Evolutionary conservation across 2,329 filamentous ascomycete genomes (phyloP), one percentile per base, ranked within the genome.

Genomic region (Alternaria arbusti): DNA sequence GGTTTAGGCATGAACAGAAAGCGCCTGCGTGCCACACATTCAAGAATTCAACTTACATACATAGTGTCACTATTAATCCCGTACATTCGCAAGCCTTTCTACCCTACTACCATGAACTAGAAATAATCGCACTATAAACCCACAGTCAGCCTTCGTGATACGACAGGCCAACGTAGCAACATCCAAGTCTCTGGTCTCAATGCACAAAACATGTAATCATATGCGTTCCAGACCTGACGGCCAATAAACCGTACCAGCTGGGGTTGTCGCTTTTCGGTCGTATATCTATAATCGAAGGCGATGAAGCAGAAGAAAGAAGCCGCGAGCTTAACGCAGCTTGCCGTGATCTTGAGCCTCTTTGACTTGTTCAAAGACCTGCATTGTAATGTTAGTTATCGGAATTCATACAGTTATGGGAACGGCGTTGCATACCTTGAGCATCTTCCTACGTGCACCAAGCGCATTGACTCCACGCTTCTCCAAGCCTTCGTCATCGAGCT

Each of bases 401-500:
- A 11, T 28, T 5, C 12, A n/a, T 17, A 22, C 57, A 9, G 13
- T 22, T 9, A 5, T 4, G 4, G 4, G 10, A 28, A 58, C 44
- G 26, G n/a, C n/a, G 30, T 25, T 56, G 13, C 81, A 81, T 79
- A 90, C 96, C 88, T 99, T 99, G 65, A 99, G 84, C 93, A 99
- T 96, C 87, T 99, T 99, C 79, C 95, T 91, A 71, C 96, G 87
- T 17, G 96, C 96, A 73, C 96, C 96, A 60, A 98, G 87, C 57
- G 96, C 96, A 79, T 97, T 97, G 30, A 99, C 96, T 54, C 96
- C 96, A 56, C 93, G 91, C 25, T 93, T 92, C 82, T 98, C 95
- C 67, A 99, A 85, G 52, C 93, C 94, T 77, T 94, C 94, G 72
- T 99, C 96, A 74, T 97, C 93, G 71, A 99, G 84, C 80, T 96